phyloP scores from a whole-genome alignment of 306 rosid species.

The Cicer judaicum region DNA sequence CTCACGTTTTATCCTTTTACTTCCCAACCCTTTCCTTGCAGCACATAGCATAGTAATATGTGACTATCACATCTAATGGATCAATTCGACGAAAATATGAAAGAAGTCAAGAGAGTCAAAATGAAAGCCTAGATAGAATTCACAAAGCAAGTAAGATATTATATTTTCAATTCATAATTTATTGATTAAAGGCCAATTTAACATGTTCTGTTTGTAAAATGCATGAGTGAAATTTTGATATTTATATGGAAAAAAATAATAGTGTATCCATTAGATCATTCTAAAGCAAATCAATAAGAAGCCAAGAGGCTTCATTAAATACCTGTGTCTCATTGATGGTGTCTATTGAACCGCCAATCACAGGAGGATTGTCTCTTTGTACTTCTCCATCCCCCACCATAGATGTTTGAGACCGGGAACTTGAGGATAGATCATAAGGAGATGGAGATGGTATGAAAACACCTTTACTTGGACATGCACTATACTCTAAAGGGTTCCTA shows the following conservation, averaged over 20 bases:
- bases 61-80: not conserved
- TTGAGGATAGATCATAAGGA: conserved; percentile 75
- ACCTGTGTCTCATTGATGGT: conserved; percentile 83
- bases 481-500: conserved; percentile 68
- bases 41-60: conserved; percentile 7
- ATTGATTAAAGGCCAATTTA: conserved; percentile 1
- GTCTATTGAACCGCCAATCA: conserved; percentile 65
- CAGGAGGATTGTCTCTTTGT: conserved; percentile 64
- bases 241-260: conserved; percentile 13
- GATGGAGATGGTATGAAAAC: conserved; percentile 71
- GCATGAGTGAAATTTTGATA: conserved; percentile 12
- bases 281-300: conserved; percentile 33
- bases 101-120: conserved; percentile 3
- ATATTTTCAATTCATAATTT: conserved; percentile 9
- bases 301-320: conserved; percentile 31
- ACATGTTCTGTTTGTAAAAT: conserved; percentile 27
- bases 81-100: not conserved
- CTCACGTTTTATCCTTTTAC: not conserved
- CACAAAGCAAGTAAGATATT: conserved; percentile 13
- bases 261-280: conserved; percentile 32
- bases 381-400: conserved; percentile 65
- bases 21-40: conserved; percentile 20
- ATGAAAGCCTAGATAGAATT: conserved; percentile 23
- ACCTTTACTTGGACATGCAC: conserved; percentile 63
- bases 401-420: conserved; percentile 78